Base-by-base conservation (phyloP, 768 basidiomycete species). In the Xerocomellus intermedius region DNA sequence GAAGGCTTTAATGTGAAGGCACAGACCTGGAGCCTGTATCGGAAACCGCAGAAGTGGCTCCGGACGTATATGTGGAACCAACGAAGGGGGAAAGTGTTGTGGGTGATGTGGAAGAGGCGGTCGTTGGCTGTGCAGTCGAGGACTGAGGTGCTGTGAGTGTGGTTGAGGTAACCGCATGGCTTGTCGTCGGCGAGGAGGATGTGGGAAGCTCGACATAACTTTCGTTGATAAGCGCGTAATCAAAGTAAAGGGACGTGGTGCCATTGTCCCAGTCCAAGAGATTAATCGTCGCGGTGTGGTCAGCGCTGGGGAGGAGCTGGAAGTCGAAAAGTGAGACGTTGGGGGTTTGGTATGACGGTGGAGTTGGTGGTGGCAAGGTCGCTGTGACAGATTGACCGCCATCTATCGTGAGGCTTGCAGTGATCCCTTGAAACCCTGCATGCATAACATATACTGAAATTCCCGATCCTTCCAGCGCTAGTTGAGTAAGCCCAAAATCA, bases 271-370 rank as follows among this genome's bases (percentile, higher is more conserved):
- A 64, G 28, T 54, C 39, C 35, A 56, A 26, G 14, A 64, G 38
- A 17, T 37, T 54, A 14, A 61, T 53, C 5, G 41, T 50, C 12
- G 52, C 50, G 21, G 50, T 61, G 26, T 64, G 63, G 16, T 51
- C 28, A 4, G 50, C 42, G 4, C 41, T 52, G 6, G 59, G 44
- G 8, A 64, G 49, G 7, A 19, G 36, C 36, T 64, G 63, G 21
- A 57, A 4, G 41, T 51, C n/a, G 39, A 54, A 64, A n/a, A 64
- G 41, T 2, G 52, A 52, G 13, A 64, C 57, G 17, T 62, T 64
- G 0, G 53, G 50, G 6, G 48, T 50, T 47, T 64, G 62, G 30
- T 58, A 61, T 3, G 14, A 42, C 0, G 63, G 57, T 19, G 52
- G 47, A 14, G 33, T 21, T n/a, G 64, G 55, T 4, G 54, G n/a